These are phyloP conservation scores for Pseudozyma pruni DNA, from an alignment of 1,284 basidiomycete genomes.

Conservation along the genomic window DNA sequence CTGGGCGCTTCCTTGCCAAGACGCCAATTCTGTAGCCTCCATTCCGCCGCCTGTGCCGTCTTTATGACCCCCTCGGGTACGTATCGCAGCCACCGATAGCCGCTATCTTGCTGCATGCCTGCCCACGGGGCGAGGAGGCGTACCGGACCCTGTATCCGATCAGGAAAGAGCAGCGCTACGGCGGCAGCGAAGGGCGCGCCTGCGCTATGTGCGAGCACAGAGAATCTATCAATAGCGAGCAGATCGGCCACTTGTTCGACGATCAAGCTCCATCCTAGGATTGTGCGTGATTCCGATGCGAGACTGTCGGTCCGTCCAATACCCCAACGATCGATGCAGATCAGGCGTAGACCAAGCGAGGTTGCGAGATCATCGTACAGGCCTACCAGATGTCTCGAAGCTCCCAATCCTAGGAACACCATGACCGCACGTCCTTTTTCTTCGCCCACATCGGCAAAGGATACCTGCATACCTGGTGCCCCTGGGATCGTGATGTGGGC, in stretches of 20 bases:
- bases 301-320: slow-evolving; percentile 82
- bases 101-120: slow-evolving; percentile 80
- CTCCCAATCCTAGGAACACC: slow-evolving; percentile 90
- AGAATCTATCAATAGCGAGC: slow-evolving; percentile 81
- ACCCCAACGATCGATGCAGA: slow-evolving; percentile 97
- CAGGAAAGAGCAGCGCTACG: slow-evolving; percentile 78
- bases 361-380: slow-evolving; percentile 95
- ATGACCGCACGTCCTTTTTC: slow-evolving; percentile 84
- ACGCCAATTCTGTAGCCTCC: slow-evolving; percentile 95
- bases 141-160: slow-evolving; percentile 83
- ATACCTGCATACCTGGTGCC: slow-evolving; percentile 82
- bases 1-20: slow-evolving; percentile 76
- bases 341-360: slow-evolving; percentile 83
- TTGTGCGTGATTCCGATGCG: slow-evolving; percentile 76
- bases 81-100: slow-evolving; percentile 96
- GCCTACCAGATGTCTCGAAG: slow-evolving; percentile 91
- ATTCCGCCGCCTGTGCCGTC: slow-evolving; percentile 95
- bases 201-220: slow-evolving; percentile 94
- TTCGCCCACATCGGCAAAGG: slow-evolving; percentile 88
- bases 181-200: slow-evolving; percentile 94
- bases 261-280: slow-evolving; percentile 88
- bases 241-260: slow-evolving; percentile 88
- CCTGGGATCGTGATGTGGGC: slow-evolving; percentile 81
- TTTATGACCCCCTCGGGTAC: slow-evolving; percentile 91
- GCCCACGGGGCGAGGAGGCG: slow-evolving; percentile 98